A percentile compares a stretch with the other conserved stretches of the same genome.
phyloP scores from a whole-genome alignment of 805 yeast genomes.

The Blastobotrys chiropterorum region DNA sequence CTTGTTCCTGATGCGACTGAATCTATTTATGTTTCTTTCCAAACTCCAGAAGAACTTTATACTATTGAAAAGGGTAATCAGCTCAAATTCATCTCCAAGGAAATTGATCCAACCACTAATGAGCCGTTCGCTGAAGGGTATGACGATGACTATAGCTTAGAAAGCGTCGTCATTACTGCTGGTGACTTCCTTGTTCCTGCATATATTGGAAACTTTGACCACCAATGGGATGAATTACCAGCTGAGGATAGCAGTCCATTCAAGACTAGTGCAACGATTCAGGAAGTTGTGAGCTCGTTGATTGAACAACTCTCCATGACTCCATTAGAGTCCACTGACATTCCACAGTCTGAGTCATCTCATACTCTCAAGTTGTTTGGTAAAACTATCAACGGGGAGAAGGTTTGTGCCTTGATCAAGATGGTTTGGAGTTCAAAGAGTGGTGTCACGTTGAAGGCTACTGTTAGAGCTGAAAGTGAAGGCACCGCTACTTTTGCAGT shows the following conservation, averaged over 20 bases:
- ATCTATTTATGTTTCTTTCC: constrained; percentile 70
- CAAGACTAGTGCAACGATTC: constrained; percentile 45
- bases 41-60: constrained; percentile 42
- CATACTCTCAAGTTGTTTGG: constrained; percentile 82
- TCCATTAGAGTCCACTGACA: constrained; percentile 70
- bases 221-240: constrained; percentile 64
- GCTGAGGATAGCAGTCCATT: constrained; percentile 64
- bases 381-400: constrained; percentile 52
- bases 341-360: constrained; percentile 46
- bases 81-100: constrained; percentile 70
- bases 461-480: constrained; percentile 38
- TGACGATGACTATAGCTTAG: constrained; percentile 90
- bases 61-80: constrained; percentile 55
- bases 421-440: constrained; percentile 38
- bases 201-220: constrained; percentile 68
- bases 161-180: constrained; percentile 62
- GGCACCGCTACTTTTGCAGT: constrained; percentile 47
- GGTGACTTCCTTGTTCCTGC: constrained; percentile 82
- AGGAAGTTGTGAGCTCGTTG: constrained; percentile 53
- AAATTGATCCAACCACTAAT: constrained; percentile 66
- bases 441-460: constrained; percentile 42
- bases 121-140: constrained; percentile 74
- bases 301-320: constrained; percentile 50
- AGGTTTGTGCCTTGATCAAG: constrained; percentile 37
- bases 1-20: constrained; percentile 68